Percentiles rank a stretch among this genome's conserved stretches.
Evolutionary conservation across 352 stramenopile species (phyloP).

Genomic region (Pythium coloratum): DNA sequence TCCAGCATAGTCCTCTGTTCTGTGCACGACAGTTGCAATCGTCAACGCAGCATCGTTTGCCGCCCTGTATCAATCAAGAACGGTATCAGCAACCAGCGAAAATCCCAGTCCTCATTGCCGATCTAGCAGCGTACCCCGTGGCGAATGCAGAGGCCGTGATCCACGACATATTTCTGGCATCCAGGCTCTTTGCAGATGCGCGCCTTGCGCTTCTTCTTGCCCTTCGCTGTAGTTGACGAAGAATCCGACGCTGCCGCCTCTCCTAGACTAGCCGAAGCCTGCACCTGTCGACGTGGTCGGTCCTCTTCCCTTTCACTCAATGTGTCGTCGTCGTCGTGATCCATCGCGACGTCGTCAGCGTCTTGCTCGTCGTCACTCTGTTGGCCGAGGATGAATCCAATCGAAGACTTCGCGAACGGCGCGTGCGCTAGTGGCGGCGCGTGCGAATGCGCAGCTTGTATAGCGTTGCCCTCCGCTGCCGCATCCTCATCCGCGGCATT

Average conservation of each 20-base stretch:
- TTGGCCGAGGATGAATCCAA: slow-evolving; percentile 26
- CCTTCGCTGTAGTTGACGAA: neutral
- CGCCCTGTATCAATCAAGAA: slow-evolving; percentile 24
- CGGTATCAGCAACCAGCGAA: neutral
- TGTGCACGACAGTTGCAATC: slow-evolving; percentile 44
- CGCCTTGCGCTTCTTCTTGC: slow-evolving; percentile 49
- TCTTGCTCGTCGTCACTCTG: slow-evolving; percentile 20
- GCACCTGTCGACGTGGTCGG: neutral
- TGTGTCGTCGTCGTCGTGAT: slow-evolving; percentile 18
- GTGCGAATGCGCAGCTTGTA: neutral
- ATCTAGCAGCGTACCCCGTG: slow-evolving; percentile 30
- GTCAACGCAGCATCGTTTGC: slow-evolving; percentile 45
- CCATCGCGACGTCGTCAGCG: slow-evolving; percentile 11
- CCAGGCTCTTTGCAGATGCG: slow-evolving; percentile 40
- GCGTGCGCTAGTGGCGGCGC: neutral
- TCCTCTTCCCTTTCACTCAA: slow-evolving; percentile 16
- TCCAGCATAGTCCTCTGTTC: slow-evolving; percentile 46
- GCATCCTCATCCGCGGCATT: slow-evolving; percentile 22
- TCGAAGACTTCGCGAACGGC: slow-evolving; percentile 18
- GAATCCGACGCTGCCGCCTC: neutral
- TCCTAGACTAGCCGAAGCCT: neutral
- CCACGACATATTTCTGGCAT: slow-evolving; percentile 49
- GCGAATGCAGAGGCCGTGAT: slow-evolving; percentile 45
- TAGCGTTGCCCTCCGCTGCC: neutral
- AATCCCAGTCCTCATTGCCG: neutral